These are phyloP conservation scores for Cutaneotrichosporon sp. DNA, from an alignment of 1,284 basidiomycete species.

Conservation along the genomic window DNA sequence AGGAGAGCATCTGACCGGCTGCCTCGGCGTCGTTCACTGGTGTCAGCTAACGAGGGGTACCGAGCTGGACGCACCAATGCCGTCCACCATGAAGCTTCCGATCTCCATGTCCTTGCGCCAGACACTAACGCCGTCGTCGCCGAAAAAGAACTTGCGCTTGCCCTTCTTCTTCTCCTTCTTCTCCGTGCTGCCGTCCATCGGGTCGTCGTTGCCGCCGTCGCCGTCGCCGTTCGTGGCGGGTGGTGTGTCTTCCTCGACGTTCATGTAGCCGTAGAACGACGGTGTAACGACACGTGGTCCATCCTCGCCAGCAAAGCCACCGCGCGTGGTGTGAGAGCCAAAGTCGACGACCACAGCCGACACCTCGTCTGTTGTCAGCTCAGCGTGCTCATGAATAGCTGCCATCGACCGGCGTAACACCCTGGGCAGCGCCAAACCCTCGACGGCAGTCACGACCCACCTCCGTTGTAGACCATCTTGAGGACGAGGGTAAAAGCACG, in stretches of 20 bases:
- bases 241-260: conserved; percentile 39
- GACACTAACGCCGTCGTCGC: conserved; percentile 86
- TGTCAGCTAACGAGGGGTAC: conserved; percentile 1
- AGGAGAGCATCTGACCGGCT: conserved; percentile 69
- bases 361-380: conserved; percentile 57
- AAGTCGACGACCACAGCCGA: conserved; percentile 94
- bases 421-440: background rate
- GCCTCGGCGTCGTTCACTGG: conserved; percentile 77
- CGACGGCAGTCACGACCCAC: conserved; percentile 24
- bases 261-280: conserved; percentile 78
- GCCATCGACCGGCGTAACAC: background rate
- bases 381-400: background rate
- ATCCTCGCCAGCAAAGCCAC: conserved; percentile 97
- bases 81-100: conserved; percentile 77
- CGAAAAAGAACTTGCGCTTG: conserved; percentile 72
- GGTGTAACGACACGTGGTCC: conserved; percentile 89
- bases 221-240: conserved; percentile 51
- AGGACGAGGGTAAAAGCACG: background rate
- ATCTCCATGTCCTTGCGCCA: conserved; percentile 89
- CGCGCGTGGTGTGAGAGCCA: conserved; percentile 82
- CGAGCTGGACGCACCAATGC: conserved; percentile 66
- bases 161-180: conserved; percentile 41
- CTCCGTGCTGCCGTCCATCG: conserved; percentile 36
- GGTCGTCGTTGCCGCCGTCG: conserved; percentile 24
- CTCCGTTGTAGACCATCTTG: conserved; percentile 53